phyloP scores from a whole-genome alignment of 1,284 basidiomycete genomes.

The Apiotrichum domesticum region DNA sequence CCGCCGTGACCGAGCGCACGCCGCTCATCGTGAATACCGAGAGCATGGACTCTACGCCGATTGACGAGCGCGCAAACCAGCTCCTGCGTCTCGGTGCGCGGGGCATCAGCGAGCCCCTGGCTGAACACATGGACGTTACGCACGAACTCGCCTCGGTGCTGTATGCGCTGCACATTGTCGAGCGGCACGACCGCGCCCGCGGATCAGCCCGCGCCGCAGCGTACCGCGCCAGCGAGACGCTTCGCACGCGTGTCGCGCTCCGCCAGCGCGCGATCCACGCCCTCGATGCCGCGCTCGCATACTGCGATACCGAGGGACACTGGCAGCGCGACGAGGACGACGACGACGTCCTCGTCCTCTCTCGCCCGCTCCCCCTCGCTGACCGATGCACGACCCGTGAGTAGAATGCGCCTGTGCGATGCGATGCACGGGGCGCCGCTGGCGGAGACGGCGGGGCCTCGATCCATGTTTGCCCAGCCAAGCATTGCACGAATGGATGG shows the following conservation, averaged over 20 bases:
- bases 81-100: conserved; percentile 8
- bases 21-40: conserved; percentile 3
- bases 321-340: conserved; percentile 14
- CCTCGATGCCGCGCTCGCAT: conserved; percentile 17
- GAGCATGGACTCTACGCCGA: not conserved
- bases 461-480: too few relatives aligned
- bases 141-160: conserved; percentile 15
- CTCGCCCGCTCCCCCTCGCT: conserved; percentile 9
- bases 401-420: not conserved
- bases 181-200: conserved; percentile 16
- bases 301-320: conserved; percentile 1
- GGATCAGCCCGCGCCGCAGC: conserved; percentile 17
- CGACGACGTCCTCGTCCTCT: conserved; percentile 16
- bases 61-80: conserved; percentile 10
- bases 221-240: conserved; percentile 12
- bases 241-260: conserved; percentile 8
- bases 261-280: conserved; percentile 10
- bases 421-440: too few relatives aligned
- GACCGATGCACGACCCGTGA: conserved; percentile 9
- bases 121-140: conserved; percentile 9
- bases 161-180: conserved; percentile 20
- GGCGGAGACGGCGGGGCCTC: too few relatives aligned
- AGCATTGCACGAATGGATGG: too few relatives aligned
- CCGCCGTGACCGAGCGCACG: conserved; percentile 6
- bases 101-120: not conserved